Conservation (phyloP, 176 grass and related monocot genomes). For the Aegilops bicornis region DNA sequence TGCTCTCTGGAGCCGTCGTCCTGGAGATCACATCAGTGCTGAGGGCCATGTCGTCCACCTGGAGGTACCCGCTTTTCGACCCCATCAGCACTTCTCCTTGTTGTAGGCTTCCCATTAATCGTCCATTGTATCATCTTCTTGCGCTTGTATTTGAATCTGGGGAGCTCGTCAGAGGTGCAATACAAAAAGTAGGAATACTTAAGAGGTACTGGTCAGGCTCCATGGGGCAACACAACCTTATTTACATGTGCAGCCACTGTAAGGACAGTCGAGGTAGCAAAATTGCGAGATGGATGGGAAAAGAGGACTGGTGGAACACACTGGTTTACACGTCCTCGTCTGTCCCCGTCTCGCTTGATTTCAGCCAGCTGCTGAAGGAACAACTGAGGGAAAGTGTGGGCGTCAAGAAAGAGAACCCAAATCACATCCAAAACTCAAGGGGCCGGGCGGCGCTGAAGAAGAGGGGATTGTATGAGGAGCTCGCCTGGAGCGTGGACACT, state of each 20-base stretch:
- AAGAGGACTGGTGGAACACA: not conserved
- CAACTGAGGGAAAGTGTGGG: rapidly evolving
- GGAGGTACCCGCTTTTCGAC: no score
- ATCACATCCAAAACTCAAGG: not conserved
- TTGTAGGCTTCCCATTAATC: no score
- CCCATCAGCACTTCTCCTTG: no score
- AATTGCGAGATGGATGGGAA: not conserved
- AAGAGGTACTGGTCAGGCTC: not conserved
- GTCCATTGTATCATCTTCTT: no score
- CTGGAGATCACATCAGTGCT: no score
- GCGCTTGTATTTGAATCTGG: no score
- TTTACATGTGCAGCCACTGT: not conserved
- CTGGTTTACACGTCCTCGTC: not conserved
- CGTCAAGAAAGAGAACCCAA: not conserved
- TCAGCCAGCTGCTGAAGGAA: not conserved
- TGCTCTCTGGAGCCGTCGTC: no score
- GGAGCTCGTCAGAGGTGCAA: not conserved
- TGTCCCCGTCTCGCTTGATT: not conserved
- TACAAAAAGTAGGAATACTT: not conserved
- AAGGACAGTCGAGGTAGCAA: not conserved
- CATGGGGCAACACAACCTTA: not conserved
- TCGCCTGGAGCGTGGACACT: not conserved
- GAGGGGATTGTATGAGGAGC: no score
- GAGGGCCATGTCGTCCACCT: no score
- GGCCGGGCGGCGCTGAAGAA: not conserved